A percentile compares a stretch with the other conserved stretches of the same genome.
These are phyloP conservation scores for Annulohypoxylon nitens DNA, from an alignment of 495 filamentous ascomycete species.

Conservation along the genomic window DNA sequence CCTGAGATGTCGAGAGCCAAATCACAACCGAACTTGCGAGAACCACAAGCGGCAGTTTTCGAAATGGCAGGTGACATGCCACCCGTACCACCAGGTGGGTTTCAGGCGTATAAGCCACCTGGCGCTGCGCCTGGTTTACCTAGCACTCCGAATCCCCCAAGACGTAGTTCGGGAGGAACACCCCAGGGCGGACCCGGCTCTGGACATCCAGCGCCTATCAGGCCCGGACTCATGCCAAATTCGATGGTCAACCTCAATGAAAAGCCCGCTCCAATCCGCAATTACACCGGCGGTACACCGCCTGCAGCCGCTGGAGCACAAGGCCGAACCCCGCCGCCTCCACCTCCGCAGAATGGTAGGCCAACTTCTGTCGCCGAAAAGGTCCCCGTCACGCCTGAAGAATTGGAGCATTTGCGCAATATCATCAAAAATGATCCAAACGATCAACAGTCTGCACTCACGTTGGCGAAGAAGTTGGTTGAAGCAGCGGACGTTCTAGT, in stretches of 20 bases:
- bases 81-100: constrained; percentile 59
- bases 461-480: constrained; percentile 84
- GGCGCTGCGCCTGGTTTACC: constrained; percentile 51
- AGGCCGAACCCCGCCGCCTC: constrained; percentile 45
- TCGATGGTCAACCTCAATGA: constrained; percentile 64
- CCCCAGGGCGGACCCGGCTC: constrained; percentile 45
- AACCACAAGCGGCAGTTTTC: constrained; percentile 73
- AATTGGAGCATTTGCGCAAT: constrained; percentile 79
- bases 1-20: constrained; percentile 66
- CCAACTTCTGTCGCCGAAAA: constrained; percentile 49
- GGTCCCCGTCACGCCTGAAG: constrained; percentile 77
- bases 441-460: constrained; percentile 77
- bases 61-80: constrained; percentile 76
- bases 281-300: constrained; percentile 68
- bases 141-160: constrained; percentile 44
- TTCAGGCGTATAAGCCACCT: constrained; percentile 55
- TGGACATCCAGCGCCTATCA: constrained; percentile 81
- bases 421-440: constrained; percentile 75
- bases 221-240: constrained; percentile 76
- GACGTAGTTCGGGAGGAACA: constrained; percentile 49
- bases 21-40: constrained; percentile 77
- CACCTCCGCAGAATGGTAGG: constrained; percentile 49
- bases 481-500: constrained; percentile 86
- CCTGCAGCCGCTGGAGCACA: constrained; percentile 51
- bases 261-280: constrained; percentile 78